Evolutionary conservation across 139 green algal genomes (phyloP), one percentile per base, ranked within the genome.

Genomic region (Tetradesmus lagerheimii): DNA sequence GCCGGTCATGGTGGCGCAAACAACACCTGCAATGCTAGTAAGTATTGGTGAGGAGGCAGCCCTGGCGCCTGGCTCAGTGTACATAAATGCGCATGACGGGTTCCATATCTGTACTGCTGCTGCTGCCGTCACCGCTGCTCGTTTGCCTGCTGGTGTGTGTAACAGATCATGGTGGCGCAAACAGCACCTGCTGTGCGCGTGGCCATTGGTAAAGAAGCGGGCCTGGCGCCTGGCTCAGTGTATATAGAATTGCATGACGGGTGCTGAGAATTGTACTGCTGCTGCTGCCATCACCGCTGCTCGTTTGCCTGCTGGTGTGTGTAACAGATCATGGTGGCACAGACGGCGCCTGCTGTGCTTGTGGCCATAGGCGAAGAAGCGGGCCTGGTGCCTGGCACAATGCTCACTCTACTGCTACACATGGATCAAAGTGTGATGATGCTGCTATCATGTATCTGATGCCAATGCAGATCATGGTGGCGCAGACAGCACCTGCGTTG

Each of bases 1-100:
- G 15, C 88, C 90, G 88, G 76, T 94, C 45, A 92, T 94, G 74
- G 91, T 94, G 0, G 92, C 83, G 0, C 92, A 94, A 87, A 94
- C 94, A 0, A 94, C 95, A 0, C 95, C 95, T 3, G 93, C 94
- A 0, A 93, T 96, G 67, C 93, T 94, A n/a, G 93, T 96, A n/a
- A 89, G 92, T 29, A 95, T 97, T 1, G 78, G 87, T 16, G 95
- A 96, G 81, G 91, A 93, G n/a, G n/a, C n/a, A n/a, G n/a, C n/a
- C n/a, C n/a, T n/a, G n/a, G n/a, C n/a, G n/a, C n/a, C n/a, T n/a
- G n/a, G n/a, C n/a, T n/a, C n/a, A n/a, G n/a, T n/a, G n/a, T n/a
- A n/a, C n/a, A n/a, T n/a, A n/a, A n/a, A n/a, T n/a, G n/a, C n/a
- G n/a, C n/a, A n/a, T n/a, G n/a, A n/a, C n/a, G n/a, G n/a, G n/a